These are phyloP conservation scores for Meyerozyma guilliermondii DNA, from an alignment of 1,139 yeast genomes.

Conservation along the genomic window DNA sequence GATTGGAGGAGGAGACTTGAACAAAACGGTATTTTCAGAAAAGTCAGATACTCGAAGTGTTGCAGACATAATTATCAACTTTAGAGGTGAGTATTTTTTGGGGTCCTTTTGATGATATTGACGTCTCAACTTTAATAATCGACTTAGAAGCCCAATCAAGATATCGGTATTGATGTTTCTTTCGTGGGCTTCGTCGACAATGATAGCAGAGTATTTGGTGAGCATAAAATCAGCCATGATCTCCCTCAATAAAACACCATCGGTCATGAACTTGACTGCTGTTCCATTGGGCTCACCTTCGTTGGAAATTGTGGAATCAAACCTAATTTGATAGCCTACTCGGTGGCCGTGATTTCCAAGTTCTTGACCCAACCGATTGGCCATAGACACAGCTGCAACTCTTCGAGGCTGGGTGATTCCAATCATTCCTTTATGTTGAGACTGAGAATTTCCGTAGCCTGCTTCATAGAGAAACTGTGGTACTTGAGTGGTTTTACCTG, in stretches of 20 bases:
- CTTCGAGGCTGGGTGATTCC: constrained; percentile 97
- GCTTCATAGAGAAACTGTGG: constrained; percentile 80
- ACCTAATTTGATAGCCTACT: constrained; percentile 90
- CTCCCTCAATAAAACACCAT: constrained; percentile 92
- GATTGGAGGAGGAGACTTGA: constrained; percentile 81
- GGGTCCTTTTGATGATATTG: constrained; percentile 47
- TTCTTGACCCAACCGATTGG: constrained; percentile 79
- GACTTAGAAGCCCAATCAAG: constrained; percentile 86
- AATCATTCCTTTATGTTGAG: constrained; percentile 76
- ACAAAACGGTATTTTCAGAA: constrained; percentile 70
- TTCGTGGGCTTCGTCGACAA: constrained; percentile 98
- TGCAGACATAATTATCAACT: constrained; percentile 86
- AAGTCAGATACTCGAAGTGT: constrained; percentile 91
- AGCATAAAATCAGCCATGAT: constrained; percentile 83
- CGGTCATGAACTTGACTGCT: constrained; percentile 93
- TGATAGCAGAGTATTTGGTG: constrained; percentile 74
- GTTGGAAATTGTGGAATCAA: constrained; percentile 67
- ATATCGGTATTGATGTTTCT: constrained; percentile 95
- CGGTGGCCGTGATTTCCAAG: constrained; percentile 71
- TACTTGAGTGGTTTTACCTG: constrained; percentile 78
- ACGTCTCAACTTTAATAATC: constrained; percentile 76
- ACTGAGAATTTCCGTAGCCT: constrained; percentile 67
- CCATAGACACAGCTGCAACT: constrained; percentile 98
- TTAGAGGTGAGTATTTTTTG: constrained; percentile 49
- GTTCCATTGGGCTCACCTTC: constrained; percentile 52